Conservation (phyloP, 2,329 filamentous ascomycete genomes). For the Hymenoscyphus albidus region DNA sequence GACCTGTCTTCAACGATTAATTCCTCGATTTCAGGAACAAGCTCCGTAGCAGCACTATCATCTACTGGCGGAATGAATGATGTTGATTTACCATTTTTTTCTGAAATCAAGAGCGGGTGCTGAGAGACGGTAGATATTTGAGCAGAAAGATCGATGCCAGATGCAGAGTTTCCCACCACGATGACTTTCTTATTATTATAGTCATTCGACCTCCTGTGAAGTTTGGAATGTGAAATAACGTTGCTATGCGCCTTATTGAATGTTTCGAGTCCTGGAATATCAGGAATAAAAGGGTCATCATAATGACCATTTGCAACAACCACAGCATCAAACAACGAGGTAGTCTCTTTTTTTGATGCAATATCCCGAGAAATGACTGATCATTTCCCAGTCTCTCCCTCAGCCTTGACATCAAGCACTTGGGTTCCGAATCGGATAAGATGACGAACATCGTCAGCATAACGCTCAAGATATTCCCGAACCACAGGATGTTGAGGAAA, state of each 20-base stretch:
- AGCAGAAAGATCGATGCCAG: slow-evolving; percentile 1
- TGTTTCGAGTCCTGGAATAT: neutral
- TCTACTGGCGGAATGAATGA: neutral
- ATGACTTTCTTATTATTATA: slow-evolving; percentile 4
- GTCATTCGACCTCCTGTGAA: neutral
- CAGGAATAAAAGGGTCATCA: slow-evolving; percentile 2
- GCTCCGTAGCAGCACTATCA: neutral
- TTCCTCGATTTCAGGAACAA: slow-evolving; percentile 1
- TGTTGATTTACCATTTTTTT: neutral
- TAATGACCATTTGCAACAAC: slow-evolving; percentile 2
- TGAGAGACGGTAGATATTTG: slow-evolving; percentile 2
- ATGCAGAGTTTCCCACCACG: slow-evolving; percentile 2
- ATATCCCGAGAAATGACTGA: neutral
- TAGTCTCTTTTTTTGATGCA: neutral
- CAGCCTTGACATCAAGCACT: slow-evolving; percentile 1
- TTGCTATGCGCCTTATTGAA: neutral
- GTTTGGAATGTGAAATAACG: neutral
- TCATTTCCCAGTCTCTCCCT: neutral
- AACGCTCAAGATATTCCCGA: neutral
- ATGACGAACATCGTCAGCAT: neutral
- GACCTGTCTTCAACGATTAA: neutral
- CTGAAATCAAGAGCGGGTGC: neutral
- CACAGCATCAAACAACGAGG: slow-evolving; percentile 1
- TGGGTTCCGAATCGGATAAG: neutral
- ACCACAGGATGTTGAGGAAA: slow-evolving; percentile 2